phyloP scores from a whole-genome alignment of 805 yeast species.

The Saccharomycopsis sp. region DNA sequence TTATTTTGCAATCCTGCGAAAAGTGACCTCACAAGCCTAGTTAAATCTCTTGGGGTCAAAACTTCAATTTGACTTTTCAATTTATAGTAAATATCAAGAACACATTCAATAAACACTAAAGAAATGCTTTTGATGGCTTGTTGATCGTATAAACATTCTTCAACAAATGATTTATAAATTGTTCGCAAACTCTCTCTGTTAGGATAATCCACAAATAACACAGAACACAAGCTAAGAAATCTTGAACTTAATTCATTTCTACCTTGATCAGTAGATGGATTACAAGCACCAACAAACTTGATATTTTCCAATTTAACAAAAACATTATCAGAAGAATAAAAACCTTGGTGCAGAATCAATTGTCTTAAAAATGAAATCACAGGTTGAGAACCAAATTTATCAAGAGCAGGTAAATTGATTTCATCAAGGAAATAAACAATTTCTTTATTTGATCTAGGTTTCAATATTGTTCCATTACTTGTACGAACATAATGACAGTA shows the following conservation, averaged over 20 bases:
- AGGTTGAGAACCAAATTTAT: slow-evolving; percentile 65
- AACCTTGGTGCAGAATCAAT: slow-evolving; percentile 65
- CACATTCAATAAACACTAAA: slow-evolving; percentile 45
- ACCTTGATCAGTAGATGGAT: slow-evolving; percentile 80
- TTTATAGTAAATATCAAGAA: slow-evolving; percentile 53
- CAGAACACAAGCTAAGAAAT: slow-evolving; percentile 57
- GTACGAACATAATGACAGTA: slow-evolving; percentile 55
- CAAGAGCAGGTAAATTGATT: slow-evolving; percentile 71
- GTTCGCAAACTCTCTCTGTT: slow-evolving; percentile 50
- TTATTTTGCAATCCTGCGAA: slow-evolving; percentile 12
- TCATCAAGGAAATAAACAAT: slow-evolving; percentile 88
- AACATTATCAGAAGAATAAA: slow-evolving; percentile 55
- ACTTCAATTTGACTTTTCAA: slow-evolving; percentile 42
- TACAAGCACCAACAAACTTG: slow-evolving; percentile 93
- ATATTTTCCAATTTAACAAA: slow-evolving; percentile 65
- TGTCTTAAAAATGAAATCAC: slow-evolving; percentile 70
- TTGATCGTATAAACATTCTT: slow-evolving; percentile 6
- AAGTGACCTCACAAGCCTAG: slow-evolving; percentile 37
- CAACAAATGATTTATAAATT: slow-evolving; percentile 56
- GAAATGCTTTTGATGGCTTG: slow-evolving; percentile 3
- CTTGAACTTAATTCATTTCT: slow-evolving; percentile 51
- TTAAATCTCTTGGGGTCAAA: slow-evolving; percentile 84
- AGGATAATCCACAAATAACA: slow-evolving; percentile 78
- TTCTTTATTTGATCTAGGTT: slow-evolving; percentile 63
- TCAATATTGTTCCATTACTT: slow-evolving; percentile 43